phyloP scores from a whole-genome alignment of 148 eudicot genomes.

The Camellia lanceoleosa region DNA sequence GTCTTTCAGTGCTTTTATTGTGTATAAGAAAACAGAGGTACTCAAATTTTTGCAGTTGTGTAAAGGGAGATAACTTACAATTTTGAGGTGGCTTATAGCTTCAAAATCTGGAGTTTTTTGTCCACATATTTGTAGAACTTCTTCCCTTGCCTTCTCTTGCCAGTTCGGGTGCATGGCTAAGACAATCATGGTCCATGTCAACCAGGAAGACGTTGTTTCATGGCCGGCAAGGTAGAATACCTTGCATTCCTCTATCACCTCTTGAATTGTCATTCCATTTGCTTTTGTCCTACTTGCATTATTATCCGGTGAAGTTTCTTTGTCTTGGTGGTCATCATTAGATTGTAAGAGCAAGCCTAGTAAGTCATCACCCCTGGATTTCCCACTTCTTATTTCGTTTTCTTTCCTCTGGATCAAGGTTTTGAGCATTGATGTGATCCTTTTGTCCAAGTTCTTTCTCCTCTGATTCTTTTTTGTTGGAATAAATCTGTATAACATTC shows the following conservation, averaged over 20 bases:
- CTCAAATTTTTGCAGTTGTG: background rate
- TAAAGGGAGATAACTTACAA: slow-evolving; percentile 27
- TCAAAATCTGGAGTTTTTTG: slow-evolving; percentile 28
- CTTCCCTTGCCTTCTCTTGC: slow-evolving; percentile 60
- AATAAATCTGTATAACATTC: slow-evolving; percentile 33
- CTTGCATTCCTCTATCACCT: slow-evolving; percentile 64
- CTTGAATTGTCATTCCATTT: slow-evolving; percentile 37
- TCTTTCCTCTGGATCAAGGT: slow-evolving; percentile 35
- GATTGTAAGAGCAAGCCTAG: slow-evolving; percentile 45
- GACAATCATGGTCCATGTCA: slow-evolving; percentile 57
- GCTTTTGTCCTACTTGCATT: background rate
- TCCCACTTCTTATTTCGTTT: slow-evolving; percentile 24
- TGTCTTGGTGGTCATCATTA: slow-evolving; percentile 14
- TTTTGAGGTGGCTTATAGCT: slow-evolving; percentile 42
- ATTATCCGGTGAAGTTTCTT: background rate
- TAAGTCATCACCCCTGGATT: slow-evolving; percentile 34
- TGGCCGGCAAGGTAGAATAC: slow-evolving; percentile 60
- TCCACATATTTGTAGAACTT: slow-evolving; percentile 37
- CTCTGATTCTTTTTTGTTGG: slow-evolving; percentile 46
- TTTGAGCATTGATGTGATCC: slow-evolving; percentile 42
- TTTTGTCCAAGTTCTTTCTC: slow-evolving; percentile 35
- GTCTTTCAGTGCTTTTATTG: background rate
- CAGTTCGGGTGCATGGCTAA: slow-evolving; percentile 52
- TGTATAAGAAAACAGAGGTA: background rate
- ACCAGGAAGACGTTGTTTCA: slow-evolving; percentile 57